Evolutionary conservation across 2,329 filamentous ascomycete species (phyloP), one percentile per base, ranked within the genome.

Genomic region (Diaporthe vexans): DNA sequence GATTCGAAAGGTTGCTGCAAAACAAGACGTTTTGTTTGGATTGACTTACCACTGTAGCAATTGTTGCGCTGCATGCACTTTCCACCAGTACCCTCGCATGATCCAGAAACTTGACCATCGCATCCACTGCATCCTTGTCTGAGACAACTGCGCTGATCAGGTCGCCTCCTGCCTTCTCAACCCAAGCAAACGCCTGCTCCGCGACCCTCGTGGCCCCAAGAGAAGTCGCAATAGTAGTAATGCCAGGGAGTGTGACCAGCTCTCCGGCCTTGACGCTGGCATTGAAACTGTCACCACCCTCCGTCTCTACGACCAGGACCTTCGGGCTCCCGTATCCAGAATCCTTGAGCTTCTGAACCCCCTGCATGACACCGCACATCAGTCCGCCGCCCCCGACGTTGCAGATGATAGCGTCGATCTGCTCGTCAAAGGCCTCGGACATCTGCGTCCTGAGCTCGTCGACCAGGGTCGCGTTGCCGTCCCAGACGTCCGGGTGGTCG

Each of bases 41-140:
- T 9, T 26, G 33, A 68, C 63, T 54, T 29, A 68, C 63, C 74
- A 88, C 91, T 4, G 90, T 82, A 1, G 93, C 94, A 17, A 97
- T 84, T 70, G 93, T 93, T 8, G 96, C 95, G 0, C 95, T 95
- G 81, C 96, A 98, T 0, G 95, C 92, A 48, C 93, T 86, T 85
- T 98, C 96, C 4, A 98, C 94, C 73, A 98, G 86, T 73, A 96
- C 84, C 35, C 93, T 86, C 78, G 95, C 94, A 75, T 97, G 95
- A 77, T 98, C 94, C 13, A 94, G 92, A 76, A 98, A 92, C 33
- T 90, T 87, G 79, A 93, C 91, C 71, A 93, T 94, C 3, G 92
- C 95, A 83, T 92, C 90, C 26, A 94, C 94, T 0, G 96, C 95
- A 79, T 97, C 94, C 4, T 91, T 91, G 79, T 97, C 94, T 3